Base-by-base conservation (phyloP, 805 yeast genomes). In the Lipomyces yamanashiensis region DNA sequence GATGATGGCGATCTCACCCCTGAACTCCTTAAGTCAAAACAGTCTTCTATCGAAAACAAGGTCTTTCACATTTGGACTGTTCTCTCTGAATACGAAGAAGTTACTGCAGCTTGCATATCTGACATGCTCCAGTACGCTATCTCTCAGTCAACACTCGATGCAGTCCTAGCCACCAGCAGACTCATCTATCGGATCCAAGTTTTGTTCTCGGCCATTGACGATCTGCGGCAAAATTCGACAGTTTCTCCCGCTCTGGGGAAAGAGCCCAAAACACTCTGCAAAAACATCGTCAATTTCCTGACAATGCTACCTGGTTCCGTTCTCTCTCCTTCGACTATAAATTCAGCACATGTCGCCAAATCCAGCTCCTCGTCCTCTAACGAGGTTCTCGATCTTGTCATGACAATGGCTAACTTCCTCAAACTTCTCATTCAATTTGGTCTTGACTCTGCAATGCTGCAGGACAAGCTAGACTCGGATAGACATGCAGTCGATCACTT, bases 371-470 rank as follows among this genome's bases (percentile, higher is more conserved):
- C 54, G 23, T 23, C 50, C 21, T 21, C 78, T 1, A 73, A 71
- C 41, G 79, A 77, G 23, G 72, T 93, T 45, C 81, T 95, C 69
- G 85, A 93, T 0, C 85, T 92, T 10, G 92, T 92, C 5, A 90
- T 97, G 0, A 92, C 96, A 0, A 79, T 93, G 70, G 98, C 99
- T 0, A 98, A 95, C 74, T 93, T 92, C 75, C 80, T 95, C 71
- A 95, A 95, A 74, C 80, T 93, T 7, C 78, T 95, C 23, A 88
- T 93, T 4, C 80, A 98, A 67, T 85, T 85, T 71, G 95, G 97
- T 0, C 81, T 95, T 48, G 83, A 85, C 63, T 85, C 86, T 68
- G 90, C 97, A 0, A 78, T 95, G n/a, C 86, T 83, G 61, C 79
- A 82, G 60, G 89, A 89, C 74, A 58, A 54, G 68, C 71, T 80